phyloP scores from a whole-genome alignment of 78 protist genomes.

The Protostelium mycophagum region DNA sequence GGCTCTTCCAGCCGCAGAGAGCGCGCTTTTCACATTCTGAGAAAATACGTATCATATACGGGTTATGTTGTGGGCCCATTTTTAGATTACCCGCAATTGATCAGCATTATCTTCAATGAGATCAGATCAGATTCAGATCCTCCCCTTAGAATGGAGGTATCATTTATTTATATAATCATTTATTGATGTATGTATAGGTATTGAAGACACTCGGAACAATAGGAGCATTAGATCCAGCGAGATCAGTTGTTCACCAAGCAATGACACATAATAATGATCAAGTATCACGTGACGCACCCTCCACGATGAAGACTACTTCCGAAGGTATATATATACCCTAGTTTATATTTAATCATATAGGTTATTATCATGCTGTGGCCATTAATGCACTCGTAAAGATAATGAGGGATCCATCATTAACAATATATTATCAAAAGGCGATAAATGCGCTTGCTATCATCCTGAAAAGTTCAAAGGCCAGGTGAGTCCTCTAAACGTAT shows the following conservation, averaged over 20 bases:
- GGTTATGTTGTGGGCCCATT: neutral
- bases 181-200: neutral
- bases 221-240: conserved; percentile 82
- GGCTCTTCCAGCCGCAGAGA: neutral
- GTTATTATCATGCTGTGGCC: neutral
- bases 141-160: neutral
- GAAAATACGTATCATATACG: neutral
- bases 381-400: neutral
- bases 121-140: neutral
- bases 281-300: neutral
- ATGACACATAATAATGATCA: neutral
- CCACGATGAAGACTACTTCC: too few relatives aligned
- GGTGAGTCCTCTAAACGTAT: too few relatives aligned
- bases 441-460: conserved; percentile 56
- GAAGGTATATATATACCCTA: too few relatives aligned
- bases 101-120: neutral
- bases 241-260: neutral
- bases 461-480: conserved; percentile 42
- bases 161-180: neutral
- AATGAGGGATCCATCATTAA: neutral
- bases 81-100: neutral
- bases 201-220: conserved; percentile 75
- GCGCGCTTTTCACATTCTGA: neutral
- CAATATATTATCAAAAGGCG: conserved; percentile 18
- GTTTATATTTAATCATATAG: too few relatives aligned